Evolutionary conservation across 73 alveolate species (phyloP), one percentile per base, ranked within the genome.

Genomic region (Blepharisma japonicum): DNA sequence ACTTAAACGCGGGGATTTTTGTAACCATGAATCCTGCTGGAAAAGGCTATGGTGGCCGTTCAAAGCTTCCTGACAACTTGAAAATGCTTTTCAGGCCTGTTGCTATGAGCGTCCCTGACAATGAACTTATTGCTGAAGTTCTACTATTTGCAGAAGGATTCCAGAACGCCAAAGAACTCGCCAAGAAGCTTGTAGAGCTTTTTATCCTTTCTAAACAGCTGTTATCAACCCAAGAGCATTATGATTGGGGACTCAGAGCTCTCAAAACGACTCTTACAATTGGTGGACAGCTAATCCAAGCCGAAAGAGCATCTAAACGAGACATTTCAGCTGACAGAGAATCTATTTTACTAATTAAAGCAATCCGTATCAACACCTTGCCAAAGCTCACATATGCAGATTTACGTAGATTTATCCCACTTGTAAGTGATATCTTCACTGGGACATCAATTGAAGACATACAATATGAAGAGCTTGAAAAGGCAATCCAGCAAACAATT

Each of bases 201-300:
- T 98, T 97, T 86, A 90, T 95, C 55, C 95, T 98, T 20, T 92
- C 99, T 71, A 94, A 96, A 78, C 96, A 98, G 80, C 93, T 98
- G 4, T 90, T 98, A 55, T 93, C 99, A 14, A 92, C 97, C 61
- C 98, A 98, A 84, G 94, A 96, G 86, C 99, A 98, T 88, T 98
- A 98, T 87, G 99, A 98, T 88, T 98, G 99, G 99, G 99, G 99
- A 42, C 94, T 98, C 18, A 94, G 99, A 85, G 99, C 99, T 27
- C 87, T 98, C 39, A 98, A 98, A 89, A 98, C 99, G 2, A 98
- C 97, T 68, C 87, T 98, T 68, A 98, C 99, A 8, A 96, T 97
- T 68, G 99, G 99, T 6, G 99, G 99, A 7, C 95, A 97, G 71
- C 94, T 97, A 66, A 91, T 97, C 49, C 98, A 98, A 82, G 88